Evolutionary conservation across 768 basidiomycete species (phyloP), one percentile per base, ranked within the genome.

Genomic region (Russula emetica): DNA sequence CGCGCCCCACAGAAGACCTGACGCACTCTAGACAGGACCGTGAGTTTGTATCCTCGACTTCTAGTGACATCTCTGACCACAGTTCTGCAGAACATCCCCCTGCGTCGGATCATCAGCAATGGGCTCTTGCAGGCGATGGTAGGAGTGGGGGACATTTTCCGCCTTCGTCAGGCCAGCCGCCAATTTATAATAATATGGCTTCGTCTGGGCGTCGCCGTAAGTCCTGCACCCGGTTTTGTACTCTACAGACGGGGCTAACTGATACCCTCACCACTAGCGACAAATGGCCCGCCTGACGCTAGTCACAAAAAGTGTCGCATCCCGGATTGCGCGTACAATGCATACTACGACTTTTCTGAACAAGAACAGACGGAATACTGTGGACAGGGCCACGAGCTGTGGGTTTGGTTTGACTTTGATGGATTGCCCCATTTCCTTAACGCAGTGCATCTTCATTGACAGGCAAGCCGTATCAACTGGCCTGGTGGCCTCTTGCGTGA

Each of bases 321-420:
- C 30, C 65, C 53, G 2, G 53, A 24, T 20, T 66, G 65, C 47
- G 26, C 14, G 16, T 52, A 49, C 22, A 22, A 16, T 26, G 65
- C 65, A n/a, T 66, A 59, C 32, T 58, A 54, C 34, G 53, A 66
- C 30, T 13, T 16, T 18, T 14, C 62, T 10, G 62, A 63, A 26
- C 34, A 58, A 26, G 65, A 66, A 32, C 65, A 63, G 57, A 59
- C 32, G 26, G 65, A 66, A 42, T 66, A 61, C 7, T 66, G 65
- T 20, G 65, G 65, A 28, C 34, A 63, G 4, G 62, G 62, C 8
- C 57, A 59, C 26, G 51, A 63, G 47, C 26, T 66, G 65, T 66
- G 51, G 6, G 65, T 66, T 3, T 38, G 14, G 16, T 40, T 54
- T 45, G 6, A 24, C 24, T 26, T 11, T 20, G 5, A 16, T 26